Percentiles rank a stretch among this genome's conserved stretches.
Conservation (phyloP, 805 yeast species). For the Pichia rugopelliculosa region DNA sequence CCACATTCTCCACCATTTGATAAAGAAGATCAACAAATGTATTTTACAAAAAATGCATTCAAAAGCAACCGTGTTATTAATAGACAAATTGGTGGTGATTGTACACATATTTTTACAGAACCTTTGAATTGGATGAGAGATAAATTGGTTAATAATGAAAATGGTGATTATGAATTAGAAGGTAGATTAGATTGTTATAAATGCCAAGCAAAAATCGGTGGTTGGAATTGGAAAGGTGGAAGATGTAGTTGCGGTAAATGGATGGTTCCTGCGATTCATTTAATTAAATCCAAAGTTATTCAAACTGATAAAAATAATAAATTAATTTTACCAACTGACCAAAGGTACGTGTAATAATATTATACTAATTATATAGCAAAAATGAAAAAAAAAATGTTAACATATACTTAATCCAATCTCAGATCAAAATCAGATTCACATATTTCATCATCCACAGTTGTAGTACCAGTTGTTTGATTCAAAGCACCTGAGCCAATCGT, state of each 20-base stretch:
- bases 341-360: conserved; percentile 6
- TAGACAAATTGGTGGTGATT: conserved; percentile 46
- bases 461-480: conserved; percentile 12
- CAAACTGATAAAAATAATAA: conserved; percentile 31
- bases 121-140: conserved; percentile 88
- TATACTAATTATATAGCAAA: not conserved
- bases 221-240: conserved; percentile 90
- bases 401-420: conserved; percentile 23
- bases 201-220: conserved; percentile 81
- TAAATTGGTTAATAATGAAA: conserved; percentile 5
- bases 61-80: conserved; percentile 54
- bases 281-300: conserved; percentile 78
- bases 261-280: conserved; percentile 87
- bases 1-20: conserved; percentile 57
- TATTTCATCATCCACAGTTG: conserved; percentile 14
- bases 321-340: conserved; percentile 12
- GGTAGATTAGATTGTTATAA: conserved; percentile 84
- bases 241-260: conserved; percentile 93
- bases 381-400: not conserved
- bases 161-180: conserved; percentile 58
- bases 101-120: conserved; percentile 84
- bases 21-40: conserved; percentile 55
- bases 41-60: conserved; percentile 57
- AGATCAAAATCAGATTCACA: conserved; percentile 25
- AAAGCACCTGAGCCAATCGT: conserved; percentile 5